Evolutionary conservation across 768 basidiomycete genomes (phyloP).

Genomic region (Chalciporus sphaerocephalus): DNA sequence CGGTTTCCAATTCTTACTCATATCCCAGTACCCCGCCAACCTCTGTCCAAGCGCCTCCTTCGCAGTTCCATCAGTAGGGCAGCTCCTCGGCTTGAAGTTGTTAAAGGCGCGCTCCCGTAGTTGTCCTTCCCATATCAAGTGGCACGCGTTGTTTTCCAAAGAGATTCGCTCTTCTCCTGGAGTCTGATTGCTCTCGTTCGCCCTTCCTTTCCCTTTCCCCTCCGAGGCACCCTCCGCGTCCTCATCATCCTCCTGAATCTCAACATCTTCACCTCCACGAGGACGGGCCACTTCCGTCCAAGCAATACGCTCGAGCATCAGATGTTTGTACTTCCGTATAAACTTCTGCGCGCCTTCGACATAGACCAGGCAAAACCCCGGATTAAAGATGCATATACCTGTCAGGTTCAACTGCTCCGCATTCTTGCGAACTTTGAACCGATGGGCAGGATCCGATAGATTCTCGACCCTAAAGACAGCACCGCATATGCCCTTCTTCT

Average conservation of each 20-base stretch:
- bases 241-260: conserved; percentile 50
- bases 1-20: conserved; percentile 84
- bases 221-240: conserved; percentile 39
- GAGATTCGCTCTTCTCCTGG: conserved; percentile 31
- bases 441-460: conserved; percentile 87
- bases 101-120: conserved; percentile 78
- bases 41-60: conserved; percentile 83
- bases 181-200: conserved; percentile 22
- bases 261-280: conserved; percentile 68
- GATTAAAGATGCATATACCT: conserved; percentile 88
- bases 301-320: conserved; percentile 82
- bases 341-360: conserved; percentile 89
- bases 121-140: conserved; percentile 89
- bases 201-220: conserved; percentile 31
- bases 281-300: conserved; percentile 93
- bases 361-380: conserved; percentile 84
- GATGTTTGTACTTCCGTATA: conserved; percentile 79
- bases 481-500: conserved; percentile 76
- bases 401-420: conserved; percentile 87
- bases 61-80: conserved; percentile 79
- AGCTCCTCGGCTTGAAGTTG: conserved; percentile 74
- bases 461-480: conserved; percentile 90
- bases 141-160: conserved; percentile 86
- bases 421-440: conserved; percentile 95
- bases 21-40: conserved; percentile 90